A percentile compares a stretch with the other conserved stretches of the same genome.
Conservation (phyloP, 2,329 filamentous ascomycete genomes). For the Trichoderma simmonsii region DNA sequence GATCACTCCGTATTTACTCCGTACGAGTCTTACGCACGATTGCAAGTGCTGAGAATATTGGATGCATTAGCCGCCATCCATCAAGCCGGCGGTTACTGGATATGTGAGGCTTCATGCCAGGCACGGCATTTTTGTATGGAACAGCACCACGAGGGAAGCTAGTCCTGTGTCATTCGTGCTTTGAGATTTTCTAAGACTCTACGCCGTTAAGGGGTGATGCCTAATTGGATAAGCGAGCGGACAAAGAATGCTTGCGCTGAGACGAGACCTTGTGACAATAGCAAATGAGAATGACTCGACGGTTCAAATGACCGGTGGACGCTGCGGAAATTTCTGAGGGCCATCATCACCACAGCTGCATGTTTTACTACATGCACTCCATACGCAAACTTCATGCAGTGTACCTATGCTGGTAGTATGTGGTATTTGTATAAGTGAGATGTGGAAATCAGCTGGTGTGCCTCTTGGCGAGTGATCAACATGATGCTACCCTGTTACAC, state of each 20-base stretch:
- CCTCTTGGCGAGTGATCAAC: neutral
- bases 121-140: neutral
- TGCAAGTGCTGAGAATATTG: neutral
- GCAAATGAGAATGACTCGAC: neutral
- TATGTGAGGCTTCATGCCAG: neutral
- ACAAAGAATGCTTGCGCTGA: neutral
- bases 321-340: neutral
- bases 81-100: conserved; percentile 2
- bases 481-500: neutral
- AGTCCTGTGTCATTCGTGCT: neutral
- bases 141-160: neutral
- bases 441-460: neutral
- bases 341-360: neutral
- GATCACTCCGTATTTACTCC: neutral
- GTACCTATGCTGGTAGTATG: neutral
- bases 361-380: neutral
- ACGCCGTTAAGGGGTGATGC: neutral
- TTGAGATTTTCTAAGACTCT: neutral
- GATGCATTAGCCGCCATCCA: neutral
- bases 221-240: neutral
- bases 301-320: neutral
- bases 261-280: neutral
- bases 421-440: neutral
- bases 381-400: neutral
- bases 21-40: neutral